Percentiles rank a stretch among this genome's conserved stretches.
Conservation (phyloP, 768 basidiomycete genomes). For the Tricholoma flavovirens region DNA sequence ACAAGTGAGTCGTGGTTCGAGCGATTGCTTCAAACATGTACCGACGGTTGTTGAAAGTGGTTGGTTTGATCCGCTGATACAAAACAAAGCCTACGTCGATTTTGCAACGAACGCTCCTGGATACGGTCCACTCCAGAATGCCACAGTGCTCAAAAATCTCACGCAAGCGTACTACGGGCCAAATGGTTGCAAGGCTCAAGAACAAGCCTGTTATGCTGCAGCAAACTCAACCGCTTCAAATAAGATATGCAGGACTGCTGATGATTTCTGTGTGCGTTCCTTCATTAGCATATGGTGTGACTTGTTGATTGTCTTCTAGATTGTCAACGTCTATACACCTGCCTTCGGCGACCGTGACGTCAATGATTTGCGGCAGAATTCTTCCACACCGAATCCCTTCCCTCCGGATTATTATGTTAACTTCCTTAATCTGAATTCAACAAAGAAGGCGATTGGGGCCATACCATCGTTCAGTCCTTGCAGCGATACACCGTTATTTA, state of each 20-base stretch:
- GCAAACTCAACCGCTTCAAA: slow-evolving; percentile 41
- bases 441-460: slow-evolving; percentile 52
- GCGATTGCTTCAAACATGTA: neutral
- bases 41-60: slow-evolving; percentile 1
- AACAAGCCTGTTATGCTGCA: slow-evolving; percentile 51
- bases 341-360: slow-evolving; percentile 49
- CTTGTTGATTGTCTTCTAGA: slow-evolving; percentile 21
- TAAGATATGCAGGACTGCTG: slow-evolving; percentile 43
- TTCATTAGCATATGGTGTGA: neutral
- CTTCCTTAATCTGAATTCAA: slow-evolving; percentile 32
- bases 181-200: slow-evolving; percentile 50
- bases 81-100: slow-evolving; percentile 53
- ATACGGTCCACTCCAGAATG: slow-evolving; percentile 55
- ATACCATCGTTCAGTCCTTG: slow-evolving; percentile 45
- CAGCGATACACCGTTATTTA: slow-evolving; percentile 38
- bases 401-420: slow-evolving; percentile 52
- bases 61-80: slow-evolving; percentile 56
- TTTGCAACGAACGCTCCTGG: slow-evolving; percentile 61
- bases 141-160: slow-evolving; percentile 38
- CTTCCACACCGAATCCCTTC: slow-evolving; percentile 35
- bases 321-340: slow-evolving; percentile 41
- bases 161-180: slow-evolving; percentile 41
- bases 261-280: slow-evolving; percentile 48
- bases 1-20: slow-evolving; percentile 34
- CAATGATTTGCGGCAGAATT: slow-evolving; percentile 54